Evolutionary conservation across 169 alveolate species (phyloP), one percentile per base, ranked within the genome.

Genomic region (Plasmodium gallinaceum): DNA sequence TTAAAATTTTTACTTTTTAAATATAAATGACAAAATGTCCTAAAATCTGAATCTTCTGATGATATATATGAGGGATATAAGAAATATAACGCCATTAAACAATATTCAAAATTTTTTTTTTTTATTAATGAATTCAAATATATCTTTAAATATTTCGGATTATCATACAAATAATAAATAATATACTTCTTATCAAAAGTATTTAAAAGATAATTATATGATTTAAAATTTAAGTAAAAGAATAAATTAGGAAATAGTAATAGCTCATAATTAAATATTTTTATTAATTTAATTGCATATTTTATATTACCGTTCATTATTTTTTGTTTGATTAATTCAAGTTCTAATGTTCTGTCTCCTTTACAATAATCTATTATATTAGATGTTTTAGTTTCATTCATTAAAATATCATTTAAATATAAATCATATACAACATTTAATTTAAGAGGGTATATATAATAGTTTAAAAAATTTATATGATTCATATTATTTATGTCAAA

Each of bases 121-220:
- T 78, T 78, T 57, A 78, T 64, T 48, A 78, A 51, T 26, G 70
- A 51, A 78, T 22, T 64, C 62, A 78, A 78, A 64, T 78, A 78
- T 45, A 78, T 65, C 22, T 78, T 78, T 39, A 78, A 64, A 78
- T 78, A 78, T 58, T 78, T 78, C 2, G 89, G 89, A 24, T 78
- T 78, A 24, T 78, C 89, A 78, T 39, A 78, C 9, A 78, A 58
- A 70, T 78, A 78, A 43, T 78, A 78, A 16, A 78, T 78, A 64
- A 78, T 62, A 57, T 78, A 78, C 42, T 69, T 78, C 24, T 51
- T 78, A 69, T 78, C 89, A 69, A 78, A 78, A 39, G 58, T 78
- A 16, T 39, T 78, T 69, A 78, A 52, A 3, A 78, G 20, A 58
- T 78, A 78, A 65, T 78, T 78, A 69, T 78, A 78, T 6, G 89